Percentiles rank a stretch among this genome's conserved stretches.
Conservation (phyloP, 768 basidiomycete species). For the Xanthoconium stramineum region DNA sequence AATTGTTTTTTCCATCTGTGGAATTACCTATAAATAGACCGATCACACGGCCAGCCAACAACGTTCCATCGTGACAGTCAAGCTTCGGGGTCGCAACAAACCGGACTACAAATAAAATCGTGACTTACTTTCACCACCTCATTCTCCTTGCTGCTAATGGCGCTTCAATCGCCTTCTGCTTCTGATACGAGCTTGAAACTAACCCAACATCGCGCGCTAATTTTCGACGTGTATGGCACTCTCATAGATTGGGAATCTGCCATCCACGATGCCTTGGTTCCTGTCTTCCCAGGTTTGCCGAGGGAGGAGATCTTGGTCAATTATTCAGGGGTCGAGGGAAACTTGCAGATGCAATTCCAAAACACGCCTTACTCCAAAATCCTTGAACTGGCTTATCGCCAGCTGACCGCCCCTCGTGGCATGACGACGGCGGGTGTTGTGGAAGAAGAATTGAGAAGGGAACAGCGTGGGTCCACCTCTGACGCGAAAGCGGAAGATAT, state of each 20-base stretch:
- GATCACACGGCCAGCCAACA: too few species aligned
- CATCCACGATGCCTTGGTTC: slow-evolving; percentile 49
- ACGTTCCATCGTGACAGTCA: too few species aligned
- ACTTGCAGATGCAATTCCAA: slow-evolving; percentile 57
- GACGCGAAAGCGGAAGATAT: background rate
- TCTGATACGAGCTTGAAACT: slow-evolving; percentile 9
- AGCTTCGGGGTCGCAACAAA: background rate
- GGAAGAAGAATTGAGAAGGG: slow-evolving; percentile 14
- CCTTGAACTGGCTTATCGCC: slow-evolving; percentile 43
- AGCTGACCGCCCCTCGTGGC: slow-evolving; percentile 33
- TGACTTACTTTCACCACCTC: background rate
- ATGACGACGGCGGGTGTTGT: slow-evolving; percentile 33
- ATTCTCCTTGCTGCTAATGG: slow-evolving; percentile 12
- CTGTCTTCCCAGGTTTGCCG: slow-evolving; percentile 16
- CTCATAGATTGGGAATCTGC: slow-evolving; percentile 76
- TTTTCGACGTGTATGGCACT: slow-evolving; percentile 80
- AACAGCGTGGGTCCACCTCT: slow-evolving; percentile 16
- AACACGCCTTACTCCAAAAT: slow-evolving; percentile 59
- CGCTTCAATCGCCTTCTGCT: slow-evolving; percentile 10
- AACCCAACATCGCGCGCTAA: slow-evolving; percentile 38
- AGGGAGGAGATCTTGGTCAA: slow-evolving; percentile 45
- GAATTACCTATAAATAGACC: too few species aligned
- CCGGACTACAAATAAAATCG: background rate
- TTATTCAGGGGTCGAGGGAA: slow-evolving; percentile 51
- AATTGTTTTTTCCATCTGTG: too few species aligned